Evolutionary conservation across 192 early-diverging fungal genomes (phyloP).

Genomic region (Thoreauomyces humboldtii): DNA sequence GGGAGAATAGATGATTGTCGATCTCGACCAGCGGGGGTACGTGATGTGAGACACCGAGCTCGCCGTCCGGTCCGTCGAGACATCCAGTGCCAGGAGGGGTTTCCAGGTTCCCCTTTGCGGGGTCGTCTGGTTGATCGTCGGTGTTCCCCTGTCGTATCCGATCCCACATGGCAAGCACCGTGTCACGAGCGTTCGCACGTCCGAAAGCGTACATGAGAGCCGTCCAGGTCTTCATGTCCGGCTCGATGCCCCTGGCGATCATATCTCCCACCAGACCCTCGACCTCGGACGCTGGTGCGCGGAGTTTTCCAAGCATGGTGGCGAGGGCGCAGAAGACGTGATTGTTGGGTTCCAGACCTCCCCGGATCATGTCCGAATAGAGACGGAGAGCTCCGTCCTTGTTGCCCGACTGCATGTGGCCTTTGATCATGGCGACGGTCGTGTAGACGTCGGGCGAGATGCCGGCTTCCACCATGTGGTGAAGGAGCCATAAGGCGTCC

Average conservation of each 20-base stretch:
- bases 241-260: background rate
- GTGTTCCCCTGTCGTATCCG: background rate
- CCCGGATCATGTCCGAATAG: conserved; percentile 12
- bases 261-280: conserved; percentile 8
- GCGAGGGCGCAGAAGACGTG: conserved; percentile 10
- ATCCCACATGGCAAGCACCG: conserved; percentile 4
- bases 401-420: background rate
- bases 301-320: background rate
- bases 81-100: too few species aligned
- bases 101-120: background rate
- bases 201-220: conserved; percentile 20
- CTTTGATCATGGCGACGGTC: conserved; percentile 5
- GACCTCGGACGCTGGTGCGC: background rate
- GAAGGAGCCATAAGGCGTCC: background rate
- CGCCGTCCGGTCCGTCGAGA: background rate
- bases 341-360: conserved; percentile 17
- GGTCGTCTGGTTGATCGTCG: background rate
- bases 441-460: conserved; percentile 18
- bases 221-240: background rate
- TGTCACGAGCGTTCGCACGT: conserved; percentile 1
- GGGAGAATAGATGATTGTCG: background rate
- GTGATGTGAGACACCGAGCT: too few species aligned
- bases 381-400: background rate
- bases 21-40: background rate
- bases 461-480: conserved; percentile 7